Evolutionary conservation across 495 filamentous ascomycete species (phyloP).

Genomic region (Mycothermus thermophilus): DNA sequence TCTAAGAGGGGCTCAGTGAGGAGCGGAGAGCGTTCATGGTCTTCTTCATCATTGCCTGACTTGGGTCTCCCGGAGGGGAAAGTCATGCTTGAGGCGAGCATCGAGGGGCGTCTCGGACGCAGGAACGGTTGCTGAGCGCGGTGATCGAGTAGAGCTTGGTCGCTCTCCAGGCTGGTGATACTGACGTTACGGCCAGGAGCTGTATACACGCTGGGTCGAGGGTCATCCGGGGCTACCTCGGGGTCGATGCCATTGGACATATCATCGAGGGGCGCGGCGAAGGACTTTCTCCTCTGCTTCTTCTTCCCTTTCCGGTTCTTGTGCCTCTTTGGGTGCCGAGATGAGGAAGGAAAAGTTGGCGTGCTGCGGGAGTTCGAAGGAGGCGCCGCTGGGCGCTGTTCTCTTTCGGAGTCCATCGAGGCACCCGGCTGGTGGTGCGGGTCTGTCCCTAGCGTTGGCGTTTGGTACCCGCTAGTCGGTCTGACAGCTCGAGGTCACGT

Average conservation of each 20-base stretch:
- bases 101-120: slow-evolving; percentile 50
- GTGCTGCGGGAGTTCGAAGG: background rate
- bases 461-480: no score
- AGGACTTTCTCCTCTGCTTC: slow-evolving; percentile 49
- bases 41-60: slow-evolving; percentile 31
- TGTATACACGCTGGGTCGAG: slow-evolving; percentile 41
- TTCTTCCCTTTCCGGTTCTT: slow-evolving; percentile 46
- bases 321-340: slow-evolving; percentile 12
- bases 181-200: slow-evolving; percentile 47
- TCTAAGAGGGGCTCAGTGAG: slow-evolving; percentile 28
- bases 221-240: slow-evolving; percentile 22
- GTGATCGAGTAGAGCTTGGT: slow-evolving; percentile 2
- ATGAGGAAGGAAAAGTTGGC: slow-evolving; percentile 1
- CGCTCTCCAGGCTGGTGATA: slow-evolving; percentile 69
- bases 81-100: slow-evolving; percentile 18
- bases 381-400: background rate
- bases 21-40: slow-evolving; percentile 48
- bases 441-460: no score
- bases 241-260: slow-evolving; percentile 21
- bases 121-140: slow-evolving; percentile 57
- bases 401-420: background rate
- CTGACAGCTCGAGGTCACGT: no score
- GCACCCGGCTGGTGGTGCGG: no score
- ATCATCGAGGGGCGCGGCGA: slow-evolving; percentile 39
- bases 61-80: no score